Conservation (phyloP, 148 eudicot genomes). For the Fagopyrum homotropicum region DNA sequence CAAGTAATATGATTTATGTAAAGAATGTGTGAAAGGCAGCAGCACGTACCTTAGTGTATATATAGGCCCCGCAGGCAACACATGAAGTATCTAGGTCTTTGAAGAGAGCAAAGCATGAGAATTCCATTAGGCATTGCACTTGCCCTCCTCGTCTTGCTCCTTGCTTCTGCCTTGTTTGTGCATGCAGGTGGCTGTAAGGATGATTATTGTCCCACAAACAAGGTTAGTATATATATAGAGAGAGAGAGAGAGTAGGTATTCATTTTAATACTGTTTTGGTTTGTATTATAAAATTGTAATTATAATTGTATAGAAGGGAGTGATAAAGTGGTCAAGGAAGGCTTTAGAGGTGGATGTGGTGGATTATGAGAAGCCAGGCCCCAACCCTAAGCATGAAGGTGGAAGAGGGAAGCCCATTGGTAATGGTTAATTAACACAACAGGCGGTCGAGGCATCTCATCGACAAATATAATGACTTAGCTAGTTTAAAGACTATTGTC, state of each 20-base stretch:
- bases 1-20: not conserved
- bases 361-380: conserved; percentile 16
- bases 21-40: not conserved
- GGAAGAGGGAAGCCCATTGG: conserved; percentile 9
- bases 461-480: not conserved
- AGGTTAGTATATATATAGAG: not conserved
- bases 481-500: no score
- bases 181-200: not conserved
- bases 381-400: conserved; percentile 15
- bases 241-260: no score
- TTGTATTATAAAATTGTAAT: not conserved
- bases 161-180: not conserved
- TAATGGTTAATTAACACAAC: not conserved
- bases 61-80: not conserved
- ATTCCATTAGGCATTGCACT: not conserved
- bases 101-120: not conserved
- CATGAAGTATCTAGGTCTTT: no score
- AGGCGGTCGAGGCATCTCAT: not conserved
- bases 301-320: not conserved
- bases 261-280: not conserved
- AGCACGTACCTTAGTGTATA: not conserved
- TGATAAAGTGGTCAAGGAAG: conserved; percentile 10
- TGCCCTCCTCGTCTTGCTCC: not conserved
- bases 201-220: not conserved
- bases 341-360: conserved; percentile 9